Evolutionary conservation across 2,329 filamentous ascomycete genomes (phyloP), one percentile per base, ranked within the genome.

Genomic region (Passalora sequoiae): DNA sequence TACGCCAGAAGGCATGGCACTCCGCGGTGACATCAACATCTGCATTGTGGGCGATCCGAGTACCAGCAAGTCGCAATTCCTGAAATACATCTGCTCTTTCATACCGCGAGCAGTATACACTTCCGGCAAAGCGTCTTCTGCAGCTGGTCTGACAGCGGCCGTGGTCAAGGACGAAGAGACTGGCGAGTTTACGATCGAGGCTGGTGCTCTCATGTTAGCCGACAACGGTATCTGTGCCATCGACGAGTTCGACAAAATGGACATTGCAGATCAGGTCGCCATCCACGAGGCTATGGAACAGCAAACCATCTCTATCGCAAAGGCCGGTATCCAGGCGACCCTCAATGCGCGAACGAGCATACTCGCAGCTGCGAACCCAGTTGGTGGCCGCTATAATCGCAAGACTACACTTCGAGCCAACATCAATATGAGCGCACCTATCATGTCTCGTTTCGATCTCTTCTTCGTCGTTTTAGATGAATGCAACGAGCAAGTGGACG

Each of bases 241-340:
- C 63, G 92, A 98, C 63, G 92, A 98, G 65, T 98, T 98, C 58
- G 92, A 98, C 78, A 98, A 98, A 73, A 98, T 98, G 92, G 92
- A 98, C 60, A 86, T 98, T 50, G 81, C 73, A 40, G 92, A 98
- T 65, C 92, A 98, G 70, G 92, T 98, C 43, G 92, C 92, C 54
- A 98, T 98, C 60, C 92, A 98, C 77, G 92, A 98, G 80, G 92
- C 92, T 47, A 98, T 98, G 92, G 92, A 98, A 78, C 92, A 98
- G 72, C 92, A 98, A 69, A 98, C 92, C 4, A 98, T 98, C 54
- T 96, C 89, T 6, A 98, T 98, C 60, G 91, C 92, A 47, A 98
- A 98, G 70, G 92, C 92, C 4, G 92, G 92, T 60, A 98, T 98
- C 46, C 92, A 98, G 65, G 94, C 92, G 3, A 98, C 92, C 0